Evolutionary conservation across 768 basidiomycete genomes (phyloP), one percentile per base, ranked within the genome.

Genomic region (Rhizopogon sp.): DNA sequence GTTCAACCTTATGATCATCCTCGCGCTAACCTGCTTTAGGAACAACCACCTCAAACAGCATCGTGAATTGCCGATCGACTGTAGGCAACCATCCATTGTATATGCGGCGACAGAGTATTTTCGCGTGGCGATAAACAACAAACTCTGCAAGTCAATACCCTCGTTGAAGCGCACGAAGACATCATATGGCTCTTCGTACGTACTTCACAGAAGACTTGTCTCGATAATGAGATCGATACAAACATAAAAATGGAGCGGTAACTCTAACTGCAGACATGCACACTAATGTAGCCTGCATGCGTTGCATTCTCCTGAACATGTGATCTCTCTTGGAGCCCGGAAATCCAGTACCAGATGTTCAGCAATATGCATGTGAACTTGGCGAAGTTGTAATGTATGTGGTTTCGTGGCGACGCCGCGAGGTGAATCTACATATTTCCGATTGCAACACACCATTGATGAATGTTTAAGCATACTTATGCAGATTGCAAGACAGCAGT

Each of bases 41-140:
- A 98, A 98, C 70, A 98, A 98, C 68, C 96, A 99, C 64, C 77
- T 89, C 2, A 72, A 64, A 13, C 83, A 87, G 69, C 94, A 98
- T 64, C 88, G 94, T n/a, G 56, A 74, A 33, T 78, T 79, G 4
- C 84, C 55, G 78, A 80, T 54, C 67, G 74, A 39, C 79, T 87
- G 1, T 81, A 72, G 1, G 74, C 85, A 2, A 83, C 77, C 16
- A 70, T 89, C 25, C 87, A 91, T 61, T 81, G 88, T 0, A 76
- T 95, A 33, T 94, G 90, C 64, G 79, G 81, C 1, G 83, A 90
- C 53, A 87, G 95, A 20, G 78, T 99, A 53, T 63, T 79, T 5
- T 56, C 60, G 14, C 87, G 97, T 4, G 97, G 96, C 0, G 79
- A 83, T 5, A 90, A 90, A 88, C 97, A 99, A 72, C 89, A 98